Evolutionary conservation across 2,329 filamentous ascomycete genomes (phyloP), one percentile per base, ranked within the genome.

Genomic region (Aureobasidium subglaciale): DNA sequence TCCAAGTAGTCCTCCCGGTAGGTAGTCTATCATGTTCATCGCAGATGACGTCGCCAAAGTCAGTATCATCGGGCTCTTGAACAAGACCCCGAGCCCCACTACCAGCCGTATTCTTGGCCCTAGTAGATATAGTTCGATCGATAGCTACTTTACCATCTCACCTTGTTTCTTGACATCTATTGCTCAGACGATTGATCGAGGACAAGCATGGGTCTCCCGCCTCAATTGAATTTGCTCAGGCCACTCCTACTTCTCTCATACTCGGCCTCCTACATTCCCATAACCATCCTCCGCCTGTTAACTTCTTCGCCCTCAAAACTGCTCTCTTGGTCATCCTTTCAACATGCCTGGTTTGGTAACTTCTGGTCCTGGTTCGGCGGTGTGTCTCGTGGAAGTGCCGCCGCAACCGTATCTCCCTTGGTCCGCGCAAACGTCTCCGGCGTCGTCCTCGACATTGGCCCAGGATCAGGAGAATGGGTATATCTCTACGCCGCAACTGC

Each of bases 361-460:
- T 85, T 87, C 69, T 87, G 84, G 84, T 68, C 68, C 30, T 71
- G 64, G 54, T 73, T 75, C 41, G 82, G 82, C 0, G 81, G 83
- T 0, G 58, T 67, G 4, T 72, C 81, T 3, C 76, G 78, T 56
- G 59, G 68, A n/a, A 63, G 59, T 37, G 74, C 70, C 16, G 72
- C 70, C 32, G 63, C 62, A 0, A 67, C 68, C 25, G 78, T 86
- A 2, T 64, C 78, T 9, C 79, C 83, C 0, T 70, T 85, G 2
- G 73, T 85, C 2, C 72, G 79, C 56, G 3, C 50, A 10, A 73
- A 73, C 2, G 69, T 82, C 8, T 63, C 64, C 0, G 81, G 83
- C 2, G 71, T 77, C 2, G 77, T 84, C 5, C 66, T 86, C 40
- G 84, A 87, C 68, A 75, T 86, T 54, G 84, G 84, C 2, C 77